phyloP scores from a whole-genome alignment of 306 rosid species.

The Malus sylvestris region DNA sequence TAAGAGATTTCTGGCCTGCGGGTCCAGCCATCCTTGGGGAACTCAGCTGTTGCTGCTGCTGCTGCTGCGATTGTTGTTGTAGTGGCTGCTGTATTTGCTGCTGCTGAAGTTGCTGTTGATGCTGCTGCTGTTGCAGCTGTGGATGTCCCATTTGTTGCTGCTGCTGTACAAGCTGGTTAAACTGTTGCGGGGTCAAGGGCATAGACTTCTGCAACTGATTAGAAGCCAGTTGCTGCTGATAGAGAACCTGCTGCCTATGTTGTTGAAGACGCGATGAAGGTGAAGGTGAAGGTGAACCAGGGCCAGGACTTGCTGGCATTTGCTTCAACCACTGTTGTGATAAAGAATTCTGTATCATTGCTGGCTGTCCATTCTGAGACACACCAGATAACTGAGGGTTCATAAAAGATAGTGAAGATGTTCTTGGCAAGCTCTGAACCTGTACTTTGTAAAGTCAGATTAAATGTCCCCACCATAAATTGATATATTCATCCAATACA shows the following conservation, averaged over 20 bases:
- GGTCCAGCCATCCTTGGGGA: slow-evolving; percentile 85
- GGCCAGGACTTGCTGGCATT: slow-evolving; percentile 63
- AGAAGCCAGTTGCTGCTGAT: slow-evolving; percentile 76
- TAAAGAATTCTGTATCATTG: slow-evolving; percentile 56
- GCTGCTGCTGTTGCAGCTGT: slow-evolving; percentile 47
- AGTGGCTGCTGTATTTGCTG: slow-evolving; percentile 32
- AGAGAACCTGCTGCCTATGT: slow-evolving; percentile 51
- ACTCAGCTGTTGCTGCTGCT: slow-evolving; percentile 59
- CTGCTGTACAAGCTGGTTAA: slow-evolving; percentile 78
- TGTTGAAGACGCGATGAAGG: slow-evolving; percentile 45
- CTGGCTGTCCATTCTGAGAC: slow-evolving; percentile 86
- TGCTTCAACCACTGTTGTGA: slow-evolving; percentile 86
- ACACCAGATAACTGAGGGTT: slow-evolving; percentile 70
- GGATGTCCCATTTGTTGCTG: slow-evolving; percentile 67
- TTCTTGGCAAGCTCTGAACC: slow-evolving; percentile 77
- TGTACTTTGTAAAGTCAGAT: slow-evolving; percentile 21
- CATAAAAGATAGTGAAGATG: slow-evolving; percentile 76
- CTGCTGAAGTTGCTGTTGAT: slow-evolving; percentile 32
- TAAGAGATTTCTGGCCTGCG: slow-evolving; percentile 81
- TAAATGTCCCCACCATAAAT: neutral
- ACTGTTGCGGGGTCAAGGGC: slow-evolving; percentile 55
- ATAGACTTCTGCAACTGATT: slow-evolving; percentile 58
- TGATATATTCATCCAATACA: neutral
- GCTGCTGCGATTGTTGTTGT: slow-evolving; percentile 49
- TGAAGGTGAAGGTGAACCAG: slow-evolving; percentile 59